Conservation (phyloP, 1,139 yeast species). For the Kurtzmaniella quercitrusa region DNA sequence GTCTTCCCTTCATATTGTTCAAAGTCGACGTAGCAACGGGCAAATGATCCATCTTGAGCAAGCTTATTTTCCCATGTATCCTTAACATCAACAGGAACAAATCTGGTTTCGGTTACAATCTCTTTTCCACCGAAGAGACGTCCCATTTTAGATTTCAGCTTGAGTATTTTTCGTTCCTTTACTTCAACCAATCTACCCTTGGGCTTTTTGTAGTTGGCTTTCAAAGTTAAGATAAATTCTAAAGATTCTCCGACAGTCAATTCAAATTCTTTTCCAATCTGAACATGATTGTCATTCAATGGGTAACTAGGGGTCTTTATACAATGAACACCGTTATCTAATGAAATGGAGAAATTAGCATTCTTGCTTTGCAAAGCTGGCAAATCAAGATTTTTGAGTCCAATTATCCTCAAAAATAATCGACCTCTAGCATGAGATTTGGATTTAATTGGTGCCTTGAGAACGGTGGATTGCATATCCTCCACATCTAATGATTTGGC, state of each 20-base stretch:
- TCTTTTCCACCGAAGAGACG: constrained; percentile 49
- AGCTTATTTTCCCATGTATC: constrained; percentile 58
- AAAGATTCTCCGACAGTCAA: constrained; percentile 62
- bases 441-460: neutral
- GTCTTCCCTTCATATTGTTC: constrained; percentile 53
- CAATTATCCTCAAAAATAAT: constrained; percentile 63
- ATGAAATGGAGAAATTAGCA: constrained; percentile 64
- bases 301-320: constrained; percentile 67
- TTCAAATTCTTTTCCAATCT: constrained; percentile 80
- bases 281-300: constrained; percentile 36
- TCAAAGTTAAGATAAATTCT: constrained; percentile 72
- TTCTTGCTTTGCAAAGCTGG: constrained; percentile 53
- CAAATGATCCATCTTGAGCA: constrained; percentile 88
- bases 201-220: constrained; percentile 56
- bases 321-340: constrained; percentile 89
- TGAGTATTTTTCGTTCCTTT: constrained; percentile 47
- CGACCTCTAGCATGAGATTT: constrained; percentile 61
- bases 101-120: constrained; percentile 48
- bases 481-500: neutral
- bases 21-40: constrained; percentile 65
- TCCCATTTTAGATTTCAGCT: constrained; percentile 41
- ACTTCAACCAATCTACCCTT: constrained; percentile 54
- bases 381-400: constrained; percentile 52
- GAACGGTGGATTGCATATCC: neutral
- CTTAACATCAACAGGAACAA: constrained; percentile 44